Conservation (phyloP, 106 monocot genomes). For the Phalaenopsis aphrodite region DNA sequence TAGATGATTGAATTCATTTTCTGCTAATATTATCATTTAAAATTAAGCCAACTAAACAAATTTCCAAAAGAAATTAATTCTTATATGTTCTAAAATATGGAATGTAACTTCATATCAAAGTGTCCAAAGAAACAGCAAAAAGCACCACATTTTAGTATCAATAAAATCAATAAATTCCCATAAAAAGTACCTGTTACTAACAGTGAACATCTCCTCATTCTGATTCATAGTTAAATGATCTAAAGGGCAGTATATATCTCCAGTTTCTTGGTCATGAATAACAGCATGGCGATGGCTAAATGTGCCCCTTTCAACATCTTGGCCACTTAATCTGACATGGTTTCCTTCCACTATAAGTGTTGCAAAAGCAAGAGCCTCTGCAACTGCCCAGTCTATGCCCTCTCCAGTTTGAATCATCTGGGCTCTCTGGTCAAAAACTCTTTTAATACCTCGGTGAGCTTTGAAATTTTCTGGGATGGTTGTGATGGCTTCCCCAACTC, state of each 20-base stretch:
- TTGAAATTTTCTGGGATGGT: slow-evolving; percentile 82
- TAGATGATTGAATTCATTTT: not conserved
- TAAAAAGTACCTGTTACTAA: slow-evolving; percentile 79
- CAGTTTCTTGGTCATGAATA: slow-evolving; percentile 83
- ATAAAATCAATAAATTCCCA: not conserved
- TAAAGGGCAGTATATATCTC: slow-evolving; percentile 63
- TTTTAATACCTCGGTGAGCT: slow-evolving; percentile 68
- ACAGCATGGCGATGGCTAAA: slow-evolving; percentile 93
- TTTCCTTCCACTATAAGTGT: slow-evolving; percentile 91
- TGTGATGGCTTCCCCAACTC: slow-evolving; percentile 80
- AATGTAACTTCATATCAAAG: slow-evolving; percentile 1
- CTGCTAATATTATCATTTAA: not conserved
- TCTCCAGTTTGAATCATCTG: slow-evolving; percentile 83
- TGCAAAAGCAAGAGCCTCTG: slow-evolving; percentile 93
- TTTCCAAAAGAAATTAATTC: not conserved
- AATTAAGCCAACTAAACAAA: not conserved
- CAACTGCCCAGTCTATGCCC: slow-evolving; percentile 95
- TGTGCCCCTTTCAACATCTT: slow-evolving; percentile 98
- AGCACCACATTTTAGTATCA: not conserved
- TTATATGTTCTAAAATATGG: not conserved
- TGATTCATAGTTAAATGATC: slow-evolving; percentile 77
- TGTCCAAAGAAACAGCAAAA: not conserved
- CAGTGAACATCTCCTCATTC: slow-evolving; percentile 84
- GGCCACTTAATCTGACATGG: slow-evolving; percentile 94
- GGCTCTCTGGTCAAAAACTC: slow-evolving; percentile 68